Evolutionary conservation across 768 basidiomycete species (phyloP).

Genomic region (Lyophyllum shimeji): DNA sequence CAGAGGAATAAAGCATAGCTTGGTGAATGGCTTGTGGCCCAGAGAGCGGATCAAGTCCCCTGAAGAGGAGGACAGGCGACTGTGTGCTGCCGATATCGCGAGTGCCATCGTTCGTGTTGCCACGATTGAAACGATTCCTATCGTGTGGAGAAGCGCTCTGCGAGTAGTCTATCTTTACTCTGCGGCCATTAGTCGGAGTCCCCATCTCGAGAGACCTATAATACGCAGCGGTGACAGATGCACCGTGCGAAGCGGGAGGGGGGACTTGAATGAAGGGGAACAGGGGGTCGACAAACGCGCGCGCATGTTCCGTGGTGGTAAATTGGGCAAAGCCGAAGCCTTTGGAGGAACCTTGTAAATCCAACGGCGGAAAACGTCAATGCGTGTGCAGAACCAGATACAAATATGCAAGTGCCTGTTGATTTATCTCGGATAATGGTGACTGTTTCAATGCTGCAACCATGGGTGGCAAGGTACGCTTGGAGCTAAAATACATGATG

Average conservation of each 20-base stretch:
- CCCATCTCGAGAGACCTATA: slow-evolving; percentile 76
- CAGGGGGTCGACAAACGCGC: slow-evolving; percentile 85
- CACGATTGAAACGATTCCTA: slow-evolving; percentile 55
- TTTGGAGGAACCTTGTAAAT: slow-evolving; percentile 88
- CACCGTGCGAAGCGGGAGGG: slow-evolving; percentile 87
- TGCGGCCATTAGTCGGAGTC: slow-evolving; percentile 70
- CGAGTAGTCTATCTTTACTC: slow-evolving; percentile 96
- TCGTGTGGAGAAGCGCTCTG: slow-evolving; percentile 78
- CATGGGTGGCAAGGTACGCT: slow-evolving; percentile 69
- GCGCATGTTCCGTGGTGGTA: slow-evolving; percentile 78
- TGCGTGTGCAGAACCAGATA: slow-evolving; percentile 66
- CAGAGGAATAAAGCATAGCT: slow-evolving; percentile 81
- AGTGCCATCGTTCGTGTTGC: slow-evolving; percentile 87
- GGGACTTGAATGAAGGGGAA: slow-evolving; percentile 93
- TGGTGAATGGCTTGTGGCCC: slow-evolving; percentile 86
- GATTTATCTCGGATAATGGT: slow-evolving; percentile 96
- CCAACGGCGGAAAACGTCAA: slow-evolving; percentile 72
- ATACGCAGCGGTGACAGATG: slow-evolving; percentile 68
- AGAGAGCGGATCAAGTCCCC: slow-evolving; percentile 86
- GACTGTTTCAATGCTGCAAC: slow-evolving; percentile 79
- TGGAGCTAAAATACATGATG: slow-evolving; percentile 61
- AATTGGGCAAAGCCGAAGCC: slow-evolving; percentile 98
- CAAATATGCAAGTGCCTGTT: slow-evolving; percentile 92
- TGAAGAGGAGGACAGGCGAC: slow-evolving; percentile 81
- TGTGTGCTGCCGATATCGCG: slow-evolving; percentile 91